Evolutionary conservation across 331 rosid species (phyloP), one percentile per base, ranked within the genome.

Genomic region (Malus hybrid): DNA sequence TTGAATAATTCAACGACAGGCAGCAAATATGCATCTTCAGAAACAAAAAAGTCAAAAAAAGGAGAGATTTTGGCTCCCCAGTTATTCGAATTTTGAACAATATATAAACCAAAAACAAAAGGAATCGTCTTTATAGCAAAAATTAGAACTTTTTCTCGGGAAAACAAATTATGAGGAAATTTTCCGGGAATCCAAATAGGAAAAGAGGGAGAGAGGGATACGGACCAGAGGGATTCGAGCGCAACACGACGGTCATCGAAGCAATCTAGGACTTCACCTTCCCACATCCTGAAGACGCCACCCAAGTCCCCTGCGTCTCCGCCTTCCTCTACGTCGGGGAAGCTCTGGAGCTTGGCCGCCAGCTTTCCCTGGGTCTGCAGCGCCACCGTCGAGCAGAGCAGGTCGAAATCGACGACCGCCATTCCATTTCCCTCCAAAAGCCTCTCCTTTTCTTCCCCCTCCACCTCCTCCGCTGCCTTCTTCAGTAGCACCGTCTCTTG

Each of bases 241-340:
- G 97, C 91, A 52, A 92, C 83, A 31, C 93, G 88, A 13, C 93
- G 96, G 75, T 95, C 93, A 0, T 95, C 98, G 31, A 80, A 86
- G 87, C 93, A 90, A 85, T 92, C 91, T 5, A 86, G 91, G 13
- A 95, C 79, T 77, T 92, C 98, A 79, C 99, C 99, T 59, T 95
- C 99, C 99, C 99, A 95, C 99, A 95, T 90, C 96, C 99, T 87
- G 34, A 95, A 84, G 65, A 92, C 98, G 32, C 97, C 99, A 68
- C 93, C 94, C 22, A 73, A 68, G 0, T 79, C 90, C 19, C 60
- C 89, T 18, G 72, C 86, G 1, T 85, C 87, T 7, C 27, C 66
- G 6, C n/a, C 78, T 52, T 60, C 82, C 4, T 60, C 73, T 15
- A 64, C 74, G 63, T 61, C 86, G 4, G 62, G 82, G 20, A 55